A percentile compares a stretch with the other conserved stretches of the same genome.
Evolutionary conservation across 768 basidiomycete genomes (phyloP).

Genomic region (Serendipita indica): DNA sequence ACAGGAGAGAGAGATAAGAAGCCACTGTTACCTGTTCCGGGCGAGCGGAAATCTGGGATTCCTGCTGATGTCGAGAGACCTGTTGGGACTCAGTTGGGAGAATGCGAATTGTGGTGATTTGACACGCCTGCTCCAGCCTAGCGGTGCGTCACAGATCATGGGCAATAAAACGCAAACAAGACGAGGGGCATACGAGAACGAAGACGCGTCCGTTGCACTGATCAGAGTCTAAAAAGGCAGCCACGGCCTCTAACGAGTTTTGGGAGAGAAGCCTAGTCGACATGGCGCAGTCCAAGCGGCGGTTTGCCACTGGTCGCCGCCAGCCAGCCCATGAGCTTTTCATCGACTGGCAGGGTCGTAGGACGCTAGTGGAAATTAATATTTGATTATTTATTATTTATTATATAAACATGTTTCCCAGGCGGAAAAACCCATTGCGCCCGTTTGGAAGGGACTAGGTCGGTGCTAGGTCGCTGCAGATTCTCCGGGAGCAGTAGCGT

Average conservation of each 20-base stretch:
- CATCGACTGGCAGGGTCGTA: too few relatives aligned
- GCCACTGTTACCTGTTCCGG: constrained; percentile 50
- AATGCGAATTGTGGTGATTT: background rate
- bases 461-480: too few relatives aligned
- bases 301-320: too few relatives aligned
- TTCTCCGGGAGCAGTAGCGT: too few relatives aligned
- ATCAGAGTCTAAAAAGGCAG: constrained; percentile 53
- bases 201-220: constrained; percentile 47
- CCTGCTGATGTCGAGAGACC: constrained; percentile 69
- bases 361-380: too few relatives aligned
- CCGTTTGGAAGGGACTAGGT: too few relatives aligned
- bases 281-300: too few relatives aligned
- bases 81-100: constrained; percentile 17
- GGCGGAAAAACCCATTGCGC: too few relatives aligned
- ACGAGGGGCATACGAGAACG: constrained; percentile 45
- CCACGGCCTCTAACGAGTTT: constrained; percentile 22
- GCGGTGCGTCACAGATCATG: background rate
- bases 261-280: background rate
- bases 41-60: constrained; percentile 82
- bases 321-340: too few relatives aligned
- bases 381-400: too few relatives aligned
- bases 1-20: background rate
- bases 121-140: constrained; percentile 19
- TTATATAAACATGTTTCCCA: too few relatives aligned
- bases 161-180: background rate